phyloP scores from a whole-genome alignment of 2,329 filamentous ascomycete genomes.

The Colletotrichum sp. region DNA sequence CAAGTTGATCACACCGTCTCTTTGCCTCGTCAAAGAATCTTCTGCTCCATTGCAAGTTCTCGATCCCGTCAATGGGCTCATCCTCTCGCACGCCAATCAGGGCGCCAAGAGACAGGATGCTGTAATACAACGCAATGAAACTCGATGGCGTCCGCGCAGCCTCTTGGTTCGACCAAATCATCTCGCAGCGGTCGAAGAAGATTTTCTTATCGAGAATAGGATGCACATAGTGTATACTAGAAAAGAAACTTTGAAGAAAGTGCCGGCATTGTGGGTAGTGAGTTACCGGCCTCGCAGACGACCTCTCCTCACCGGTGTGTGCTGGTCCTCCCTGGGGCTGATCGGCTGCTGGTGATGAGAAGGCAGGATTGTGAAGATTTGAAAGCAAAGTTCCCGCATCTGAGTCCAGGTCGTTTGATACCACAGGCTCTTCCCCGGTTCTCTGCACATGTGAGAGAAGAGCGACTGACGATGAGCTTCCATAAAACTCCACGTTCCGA shows the following conservation, averaged over 20 bases:
- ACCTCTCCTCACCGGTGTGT: background rate
- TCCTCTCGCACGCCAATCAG: slow-evolving; percentile 49
- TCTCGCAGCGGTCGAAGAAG: slow-evolving; percentile 46
- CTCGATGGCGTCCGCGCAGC: slow-evolving; percentile 32
- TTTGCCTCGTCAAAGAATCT: slow-evolving; percentile 49
- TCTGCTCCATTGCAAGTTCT: slow-evolving; percentile 50
- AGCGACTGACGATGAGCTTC: slow-evolving; percentile 51
- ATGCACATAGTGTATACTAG: slow-evolving; percentile 52
- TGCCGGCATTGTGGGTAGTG: slow-evolving; percentile 47
- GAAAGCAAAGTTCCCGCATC: slow-evolving; percentile 44
- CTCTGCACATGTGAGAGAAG: slow-evolving; percentile 45
- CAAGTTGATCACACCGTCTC: slow-evolving; percentile 39
- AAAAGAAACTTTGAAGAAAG: slow-evolving; percentile 52
- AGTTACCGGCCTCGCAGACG: slow-evolving; percentile 20
- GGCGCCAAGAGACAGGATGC: slow-evolving; percentile 49
- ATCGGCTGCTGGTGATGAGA: slow-evolving; percentile 32
- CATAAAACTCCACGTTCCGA: slow-evolving; percentile 51
- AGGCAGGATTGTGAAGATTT: slow-evolving; percentile 49
- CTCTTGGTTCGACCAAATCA: slow-evolving; percentile 40
- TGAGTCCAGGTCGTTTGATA: slow-evolving; percentile 21
- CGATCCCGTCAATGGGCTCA: slow-evolving; percentile 44
- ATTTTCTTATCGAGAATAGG: slow-evolving; percentile 50
- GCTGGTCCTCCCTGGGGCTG: background rate
- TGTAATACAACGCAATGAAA: slow-evolving; percentile 52
- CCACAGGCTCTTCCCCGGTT: slow-evolving; percentile 23